A percentile compares a stretch with the other conserved stretches of the same genome.
Conservation (phyloP, 2,329 filamentous ascomycete genomes). For the Myriangium duriaei region DNA sequence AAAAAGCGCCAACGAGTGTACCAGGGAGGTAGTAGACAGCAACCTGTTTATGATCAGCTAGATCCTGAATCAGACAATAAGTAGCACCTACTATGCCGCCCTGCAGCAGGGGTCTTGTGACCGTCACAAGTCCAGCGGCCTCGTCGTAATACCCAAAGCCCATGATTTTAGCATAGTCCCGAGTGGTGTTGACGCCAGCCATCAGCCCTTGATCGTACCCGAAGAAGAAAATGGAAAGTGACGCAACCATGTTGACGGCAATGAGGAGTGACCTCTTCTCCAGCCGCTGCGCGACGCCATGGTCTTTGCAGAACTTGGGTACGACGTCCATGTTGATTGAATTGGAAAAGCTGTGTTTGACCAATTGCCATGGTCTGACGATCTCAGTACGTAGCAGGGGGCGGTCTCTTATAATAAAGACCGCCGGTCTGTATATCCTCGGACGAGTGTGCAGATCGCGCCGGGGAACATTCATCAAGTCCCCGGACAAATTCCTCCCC, state of each 20-base stretch:
- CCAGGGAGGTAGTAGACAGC: conserved; percentile 44
- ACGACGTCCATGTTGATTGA: not conserved
- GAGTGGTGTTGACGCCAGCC: conserved; percentile 54
- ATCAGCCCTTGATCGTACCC: conserved; percentile 35
- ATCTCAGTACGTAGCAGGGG: no score
- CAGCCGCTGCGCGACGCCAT: conserved; percentile 24
- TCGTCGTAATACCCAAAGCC: conserved; percentile 46
- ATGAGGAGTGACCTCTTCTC: conserved; percentile 46
- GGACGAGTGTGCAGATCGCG: no score
- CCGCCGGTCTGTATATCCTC: no score
- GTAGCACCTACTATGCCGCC: conserved; percentile 40
- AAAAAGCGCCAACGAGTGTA: conserved; percentile 50
- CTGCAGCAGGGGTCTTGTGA: conserved; percentile 48
- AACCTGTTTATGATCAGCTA: conserved; percentile 19
- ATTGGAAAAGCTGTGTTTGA: no score
- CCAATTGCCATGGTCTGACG: conserved; percentile 15
- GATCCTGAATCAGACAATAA: not conserved
- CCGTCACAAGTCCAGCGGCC: conserved; percentile 34
- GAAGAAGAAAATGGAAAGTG: conserved; percentile 57
- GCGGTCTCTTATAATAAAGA: no score
- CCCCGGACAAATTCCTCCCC: not conserved
- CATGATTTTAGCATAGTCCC: conserved; percentile 53
- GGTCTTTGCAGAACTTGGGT: conserved; percentile 7
- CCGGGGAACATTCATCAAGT: not conserved
- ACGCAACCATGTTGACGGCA: conserved; percentile 51